Base-by-base conservation (phyloP, 192 early-diverging fungal genomes). In the Backusella morwellensis region DNA sequence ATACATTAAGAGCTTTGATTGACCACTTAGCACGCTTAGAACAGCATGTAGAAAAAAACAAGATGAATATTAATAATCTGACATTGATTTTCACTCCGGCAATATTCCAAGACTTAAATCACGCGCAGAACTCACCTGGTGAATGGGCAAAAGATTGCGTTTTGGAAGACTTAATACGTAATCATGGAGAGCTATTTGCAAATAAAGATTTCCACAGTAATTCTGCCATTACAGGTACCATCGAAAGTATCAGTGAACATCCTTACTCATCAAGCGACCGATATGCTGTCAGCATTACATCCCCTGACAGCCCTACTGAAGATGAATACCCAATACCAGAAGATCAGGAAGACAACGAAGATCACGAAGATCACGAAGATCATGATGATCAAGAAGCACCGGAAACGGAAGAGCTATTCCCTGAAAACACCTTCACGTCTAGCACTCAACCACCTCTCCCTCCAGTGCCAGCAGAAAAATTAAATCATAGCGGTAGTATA, bases 41-140 rank as follows among this genome's bases (percentile, higher is more conserved):
- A 38, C 38, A 67, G 0, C 73, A 89, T 21, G 79, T 85, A 19
- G 84, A 86, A 21, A 73, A 79, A 21, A 93, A 93, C 85, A 93
- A 93, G 70, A 93, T 93, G 91, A 86, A 82, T 8, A 76, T 86
- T 3, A 80, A 80, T 29, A 93, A 93, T 75, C 41, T 93, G 0
- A 87, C 87, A 1, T 75, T 91, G 68, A 84, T 93, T 21, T 93
- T 93, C 72, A 87, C 87, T 5, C 86, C 90, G 0, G 89, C 91
- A 4, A 83, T 91, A 29, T 92, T 92, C 79, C 88, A 89, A 35
- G 87, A 88, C 50, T 85, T 85, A 32, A 85, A 86, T 70, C 85
- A 83, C n/a, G 85, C 84, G 1, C 73, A 78, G 35, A 52, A 36
- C 15, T 75, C 74, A 50, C 76, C 79, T 12, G 82, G 78, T n/a